Evolutionary conservation across 441 rosid species (phyloP).

Genomic region (Kokia cookei): DNA sequence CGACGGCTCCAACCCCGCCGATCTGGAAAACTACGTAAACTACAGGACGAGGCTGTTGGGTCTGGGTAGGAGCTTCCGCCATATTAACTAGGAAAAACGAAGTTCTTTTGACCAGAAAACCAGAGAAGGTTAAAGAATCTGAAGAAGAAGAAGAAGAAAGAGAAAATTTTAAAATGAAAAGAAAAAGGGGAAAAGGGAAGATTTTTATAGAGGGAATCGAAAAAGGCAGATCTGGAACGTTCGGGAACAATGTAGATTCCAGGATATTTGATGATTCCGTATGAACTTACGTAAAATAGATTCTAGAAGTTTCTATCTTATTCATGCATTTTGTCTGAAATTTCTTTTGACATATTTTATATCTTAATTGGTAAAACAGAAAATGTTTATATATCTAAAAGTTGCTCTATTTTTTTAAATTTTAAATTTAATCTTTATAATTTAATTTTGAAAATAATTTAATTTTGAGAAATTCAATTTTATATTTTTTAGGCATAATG

Average conservation of each 20-base stretch:
- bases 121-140: no score
- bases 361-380: no score
- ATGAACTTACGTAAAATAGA: neutral
- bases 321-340: no score
- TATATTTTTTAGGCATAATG: no score
- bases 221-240: neutral
- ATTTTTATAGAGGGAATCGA: neutral
- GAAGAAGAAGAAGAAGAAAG: neutral
- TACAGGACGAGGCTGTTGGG: neutral
- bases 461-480: no score
- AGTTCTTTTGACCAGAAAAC: no score
- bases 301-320: neutral
- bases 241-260: neutral
- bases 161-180: neutral
- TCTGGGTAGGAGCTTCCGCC: neutral
- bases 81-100: neutral
- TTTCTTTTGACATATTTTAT: no score
- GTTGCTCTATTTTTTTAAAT: no score
- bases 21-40: neutral
- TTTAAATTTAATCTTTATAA: no score
- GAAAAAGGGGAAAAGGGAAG: no score
- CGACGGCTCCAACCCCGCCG: neutral
- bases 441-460: no score
- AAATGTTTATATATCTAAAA: no score
- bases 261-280: neutral